Evolutionary conservation across 768 basidiomycete species (phyloP).

Genomic region (Suillus occidentalis): DNA sequence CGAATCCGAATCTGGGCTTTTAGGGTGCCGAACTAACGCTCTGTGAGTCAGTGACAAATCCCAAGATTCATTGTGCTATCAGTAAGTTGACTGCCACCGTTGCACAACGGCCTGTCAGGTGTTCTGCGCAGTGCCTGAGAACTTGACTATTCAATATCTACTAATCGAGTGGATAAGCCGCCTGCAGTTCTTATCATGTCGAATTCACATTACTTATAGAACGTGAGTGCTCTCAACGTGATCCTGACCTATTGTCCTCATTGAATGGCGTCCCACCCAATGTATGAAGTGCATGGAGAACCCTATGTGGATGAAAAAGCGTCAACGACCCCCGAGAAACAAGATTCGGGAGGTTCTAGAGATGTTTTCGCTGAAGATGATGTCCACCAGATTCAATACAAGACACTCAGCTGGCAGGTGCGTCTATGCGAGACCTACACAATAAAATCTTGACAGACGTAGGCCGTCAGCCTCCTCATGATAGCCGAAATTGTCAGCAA

Average conservation of each 20-base stretch:
- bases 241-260: not conserved
- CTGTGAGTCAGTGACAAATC: no score
- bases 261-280: slow-evolving; percentile 2
- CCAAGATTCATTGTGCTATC: not conserved
- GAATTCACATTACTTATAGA: not conserved
- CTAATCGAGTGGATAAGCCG: not conserved
- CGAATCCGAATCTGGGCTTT: not conserved
- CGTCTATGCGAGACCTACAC: not conserved
- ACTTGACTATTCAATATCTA: not conserved
- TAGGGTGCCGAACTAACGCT: not conserved
- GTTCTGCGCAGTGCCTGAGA: not conserved
- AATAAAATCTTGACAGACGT: not conserved
- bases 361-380: slow-evolving; percentile 49
- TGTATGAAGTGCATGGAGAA: slow-evolving; percentile 2
- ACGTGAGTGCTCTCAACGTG: not conserved
- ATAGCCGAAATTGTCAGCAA: slow-evolving; percentile 59
- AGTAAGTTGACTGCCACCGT: not conserved
- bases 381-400: slow-evolving; percentile 49
- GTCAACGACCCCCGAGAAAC: not conserved
- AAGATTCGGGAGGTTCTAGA: not conserved
- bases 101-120: not conserved
- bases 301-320: slow-evolving; percentile 3
- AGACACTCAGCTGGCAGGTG: slow-evolving; percentile 54
- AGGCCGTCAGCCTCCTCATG: slow-evolving; percentile 54
- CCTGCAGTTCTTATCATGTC: not conserved